A percentile compares a stretch with the other conserved stretches of the same genome.
phyloP scores from a whole-genome alignment of 202 grass and related monocot genomes.

The Saccharum hybrid region DNA sequence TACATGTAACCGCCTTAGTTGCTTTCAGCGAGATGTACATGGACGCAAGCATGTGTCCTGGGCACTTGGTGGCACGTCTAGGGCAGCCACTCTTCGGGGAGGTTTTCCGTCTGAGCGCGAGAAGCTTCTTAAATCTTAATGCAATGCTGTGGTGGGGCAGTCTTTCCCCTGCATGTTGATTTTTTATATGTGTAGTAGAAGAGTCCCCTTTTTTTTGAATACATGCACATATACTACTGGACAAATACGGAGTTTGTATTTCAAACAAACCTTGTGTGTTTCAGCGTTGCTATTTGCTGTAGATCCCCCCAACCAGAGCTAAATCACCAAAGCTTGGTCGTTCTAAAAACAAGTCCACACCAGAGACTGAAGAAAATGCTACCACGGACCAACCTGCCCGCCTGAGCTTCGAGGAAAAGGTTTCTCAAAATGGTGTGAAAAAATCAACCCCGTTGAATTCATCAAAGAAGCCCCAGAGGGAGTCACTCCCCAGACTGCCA shows the following conservation, averaged over 20 bases:
- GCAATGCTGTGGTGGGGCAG: not conserved
- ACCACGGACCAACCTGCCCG: constrained; percentile 19
- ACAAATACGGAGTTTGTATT: constrained; percentile 20
- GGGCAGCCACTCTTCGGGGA: not conserved
- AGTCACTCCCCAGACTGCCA: constrained; percentile 59
- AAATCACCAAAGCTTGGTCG: constrained; percentile 75
- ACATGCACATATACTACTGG: not conserved
- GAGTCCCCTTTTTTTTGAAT: not conserved
- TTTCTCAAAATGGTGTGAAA: constrained; percentile 50
- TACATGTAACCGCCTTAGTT: not conserved
- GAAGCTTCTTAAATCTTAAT: not conserved
- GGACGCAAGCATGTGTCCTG: not conserved
- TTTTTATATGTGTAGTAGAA: constrained; percentile 5
- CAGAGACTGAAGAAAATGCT: constrained; percentile 49
- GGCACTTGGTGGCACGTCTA: not conserved
- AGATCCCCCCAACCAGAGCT: constrained; percentile 64
- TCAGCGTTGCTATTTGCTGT: constrained; percentile 4
- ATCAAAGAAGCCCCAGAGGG: constrained; percentile 59
- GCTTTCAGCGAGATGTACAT: not conserved
- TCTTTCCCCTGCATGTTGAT: not conserved
- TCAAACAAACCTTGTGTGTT: not conserved
- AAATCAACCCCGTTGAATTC: constrained; percentile 34
- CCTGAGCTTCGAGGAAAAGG: constrained; percentile 53
- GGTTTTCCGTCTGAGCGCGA: not conserved
- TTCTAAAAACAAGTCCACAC: constrained; percentile 51